Conservation (phyloP, 371 early-diverging fungal species). For the Actinomucor elegans region DNA sequence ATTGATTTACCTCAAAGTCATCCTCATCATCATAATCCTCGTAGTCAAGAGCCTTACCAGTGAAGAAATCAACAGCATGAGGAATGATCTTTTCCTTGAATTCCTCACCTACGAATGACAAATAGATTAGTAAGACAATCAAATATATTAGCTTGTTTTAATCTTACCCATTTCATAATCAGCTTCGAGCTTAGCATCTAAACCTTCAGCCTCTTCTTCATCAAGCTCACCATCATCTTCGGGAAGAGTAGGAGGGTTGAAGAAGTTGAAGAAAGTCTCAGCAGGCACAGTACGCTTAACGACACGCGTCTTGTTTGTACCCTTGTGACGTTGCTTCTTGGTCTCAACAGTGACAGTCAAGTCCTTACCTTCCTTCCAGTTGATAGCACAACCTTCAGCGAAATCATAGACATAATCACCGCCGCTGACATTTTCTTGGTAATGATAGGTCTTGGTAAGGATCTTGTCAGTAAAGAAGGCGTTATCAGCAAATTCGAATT, state of each 20-base stretch:
- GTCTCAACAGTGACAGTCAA: constrained; percentile 89
- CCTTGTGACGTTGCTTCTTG: constrained; percentile 98
- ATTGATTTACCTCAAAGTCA: constrained; percentile 59
- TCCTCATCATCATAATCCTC: constrained; percentile 71
- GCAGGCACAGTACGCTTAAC: constrained; percentile 94
- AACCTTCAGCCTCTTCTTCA: constrained; percentile 74
- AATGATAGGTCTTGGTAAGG: constrained; percentile 90
- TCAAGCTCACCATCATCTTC: constrained; percentile 71
- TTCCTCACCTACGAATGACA: constrained; percentile 58
- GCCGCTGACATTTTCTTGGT: constrained; percentile 69
- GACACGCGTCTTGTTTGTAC: constrained; percentile 96
- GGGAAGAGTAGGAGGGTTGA: constrained; percentile 79
- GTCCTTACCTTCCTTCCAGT: constrained; percentile 97
- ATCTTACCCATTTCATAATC: constrained; percentile 88
- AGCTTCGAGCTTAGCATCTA: constrained; percentile 81
- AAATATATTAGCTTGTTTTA: constrained; percentile 28
- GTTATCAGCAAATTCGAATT: constrained; percentile 91
- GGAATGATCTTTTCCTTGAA: constrained; percentile 96
- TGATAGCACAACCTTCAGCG: constrained; percentile 85
- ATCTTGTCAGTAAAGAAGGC: constrained; percentile 83
- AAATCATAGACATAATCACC: constrained; percentile 87
- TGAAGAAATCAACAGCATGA: constrained; percentile 96
- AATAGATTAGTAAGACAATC: constrained; percentile 18
- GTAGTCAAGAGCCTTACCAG: constrained; percentile 92
- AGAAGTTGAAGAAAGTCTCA: constrained; percentile 96